phyloP scores from a whole-genome alignment of 345 rosid species.

The Eucalyptus caleyi region DNA sequence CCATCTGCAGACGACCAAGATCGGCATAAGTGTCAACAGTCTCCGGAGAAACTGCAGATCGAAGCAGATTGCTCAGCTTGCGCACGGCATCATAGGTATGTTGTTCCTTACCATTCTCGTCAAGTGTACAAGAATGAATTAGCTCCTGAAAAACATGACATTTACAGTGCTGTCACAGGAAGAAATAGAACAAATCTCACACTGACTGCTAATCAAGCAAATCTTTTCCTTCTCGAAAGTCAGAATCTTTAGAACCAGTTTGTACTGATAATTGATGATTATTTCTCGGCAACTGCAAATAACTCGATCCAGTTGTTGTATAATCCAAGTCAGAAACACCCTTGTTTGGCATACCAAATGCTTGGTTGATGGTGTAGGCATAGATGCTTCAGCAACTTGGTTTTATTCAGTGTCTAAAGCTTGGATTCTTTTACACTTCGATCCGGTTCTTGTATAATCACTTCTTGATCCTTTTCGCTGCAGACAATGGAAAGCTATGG shows the following conservation, averaged over 20 bases:
- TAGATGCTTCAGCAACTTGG: neutral
- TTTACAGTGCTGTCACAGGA: neutral
- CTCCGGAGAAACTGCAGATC: neutral
- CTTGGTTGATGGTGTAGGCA: neutral
- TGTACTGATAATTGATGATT: neutral
- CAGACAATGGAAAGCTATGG: neutral
- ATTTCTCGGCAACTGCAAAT: neutral
- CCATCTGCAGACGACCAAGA: neutral
- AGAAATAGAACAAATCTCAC: neutral
- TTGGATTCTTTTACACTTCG: neutral
- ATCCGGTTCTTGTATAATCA: neutral
- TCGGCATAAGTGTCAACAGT: neutral
- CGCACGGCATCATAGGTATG: neutral
- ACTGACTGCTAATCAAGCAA: neutral
- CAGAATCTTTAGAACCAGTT: neutral
- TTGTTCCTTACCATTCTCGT: neutral
- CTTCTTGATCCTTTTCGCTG: neutral
- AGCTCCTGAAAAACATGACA: neutral
- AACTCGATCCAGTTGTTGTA: neutral
- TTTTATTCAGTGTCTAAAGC: neutral
- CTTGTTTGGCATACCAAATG: neutral
- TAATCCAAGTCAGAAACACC: neutral
- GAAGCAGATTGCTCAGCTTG: neutral
- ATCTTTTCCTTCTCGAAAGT: neutral
- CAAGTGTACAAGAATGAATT: neutral